Base-by-base conservation (phyloP, 768 basidiomycete species). In the Rhizopogon salebrosus region DNA sequence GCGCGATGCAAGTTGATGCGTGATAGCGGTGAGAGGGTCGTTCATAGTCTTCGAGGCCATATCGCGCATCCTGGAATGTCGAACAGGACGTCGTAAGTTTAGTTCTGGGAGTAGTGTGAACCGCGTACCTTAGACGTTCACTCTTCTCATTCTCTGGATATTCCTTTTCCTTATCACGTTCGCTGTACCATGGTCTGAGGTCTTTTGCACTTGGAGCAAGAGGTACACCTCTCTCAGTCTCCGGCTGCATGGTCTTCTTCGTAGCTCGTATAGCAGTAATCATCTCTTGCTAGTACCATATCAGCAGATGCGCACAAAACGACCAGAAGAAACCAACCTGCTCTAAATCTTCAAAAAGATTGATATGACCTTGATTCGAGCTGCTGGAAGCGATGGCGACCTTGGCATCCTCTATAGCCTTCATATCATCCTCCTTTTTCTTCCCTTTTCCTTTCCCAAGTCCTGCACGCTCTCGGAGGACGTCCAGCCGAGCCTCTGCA, bases 341-440 rank as follows among this genome's bases (percentile, higher is more conserved):
- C 61, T 92, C 90, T n/a, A 92, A 58, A 60, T 91, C 89, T 58
- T 87, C 84, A 57, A 92, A 92, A 48, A 93, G 70, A 63, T 92
- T 92, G 68, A 92, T 89, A 60, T 93, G 90, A 85, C 34, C 73
- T 73, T 1, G 79, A 74, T 16, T 48, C 56, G 10, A 46, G 29
- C 31, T 2, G 76, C 74, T 27, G 77, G 72, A 53, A 80, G 49
- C 7, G 71, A 67, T 1, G 74, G 71, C 42, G 54, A 65, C 52
- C 60, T 34, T 46, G 16, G 45, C 29, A 16, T 46, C 45, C 2
- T 46, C 45, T 34, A 45, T 3, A 2, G 13, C 43, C 13, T 66
- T 68, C 3, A 69, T 67, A 9, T 63, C 61, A 24, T 71, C 67
- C 18, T 74, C 71, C 48, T 72, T 68, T 36, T 66, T 72, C 52